Evolutionary conservation across 1,284 basidiomycete genomes (phyloP), one percentile per base, ranked within the genome.

Genomic region (Sphagnurus paluster): DNA sequence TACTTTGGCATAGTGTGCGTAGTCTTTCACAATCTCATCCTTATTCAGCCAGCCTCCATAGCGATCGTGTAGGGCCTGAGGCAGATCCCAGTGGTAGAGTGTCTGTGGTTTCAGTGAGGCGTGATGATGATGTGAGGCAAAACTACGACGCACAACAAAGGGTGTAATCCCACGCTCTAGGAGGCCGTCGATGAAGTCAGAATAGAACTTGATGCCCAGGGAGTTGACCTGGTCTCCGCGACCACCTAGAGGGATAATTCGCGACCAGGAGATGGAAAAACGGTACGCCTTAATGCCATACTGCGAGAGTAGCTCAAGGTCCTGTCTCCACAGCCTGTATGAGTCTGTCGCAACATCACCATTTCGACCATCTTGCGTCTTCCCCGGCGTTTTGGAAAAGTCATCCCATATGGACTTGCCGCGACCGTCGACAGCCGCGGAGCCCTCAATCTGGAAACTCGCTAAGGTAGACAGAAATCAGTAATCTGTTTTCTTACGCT

Each of bases 61-160:
- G 39, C 82, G 74, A 52, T 87, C 78, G 52, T 88, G 79, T 14
- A 90, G 75, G 11, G 65, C 79, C 59, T 84, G 83, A 11, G 87
- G 87, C 5, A 89, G 74, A 61, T 90, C 87, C 87, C 87, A 90
- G 63, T 89, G 87, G 62, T 87, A 87, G 17, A 89, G 66, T 0
- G 86, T 89, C 83, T 85, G 51, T 8, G 19, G 13, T 34, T 2
- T 21, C 23, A 16, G 34, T 35, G 5, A 20, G 5, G 14, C 10
- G 9, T 35, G 2, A 20, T 4, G 5, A 3, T 17, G 2, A 10
- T 34, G 20, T 13, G 4, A 10, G 4, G 17, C 19, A 19, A 20
- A 20, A 35, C 19, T 20, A n/a, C n/a, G n/a, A 35, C 80, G 50
- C 55, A 87, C 84, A 40, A 88, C 79, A 58, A 89, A 88, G 2